These are phyloP conservation scores for Venturia oleaginea DNA, from an alignment of 2,329 filamentous ascomycete genomes.

Conservation along the genomic window DNA sequence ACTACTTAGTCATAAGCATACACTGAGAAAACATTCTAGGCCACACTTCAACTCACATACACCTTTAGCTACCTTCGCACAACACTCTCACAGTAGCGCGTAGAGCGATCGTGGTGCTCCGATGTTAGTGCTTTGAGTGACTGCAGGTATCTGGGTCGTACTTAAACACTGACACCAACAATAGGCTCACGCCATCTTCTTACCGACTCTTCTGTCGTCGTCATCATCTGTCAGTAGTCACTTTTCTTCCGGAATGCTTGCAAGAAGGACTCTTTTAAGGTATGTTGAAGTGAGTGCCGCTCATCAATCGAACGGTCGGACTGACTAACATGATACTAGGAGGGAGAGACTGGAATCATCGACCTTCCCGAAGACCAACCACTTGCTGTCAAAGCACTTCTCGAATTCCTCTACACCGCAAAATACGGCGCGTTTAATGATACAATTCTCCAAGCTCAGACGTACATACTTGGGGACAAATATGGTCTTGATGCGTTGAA, in stretches of 20 bases:
- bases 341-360: not conserved
- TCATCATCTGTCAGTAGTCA: not conserved
- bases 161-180: too few relatives aligned
- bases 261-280: constrained; percentile 5
- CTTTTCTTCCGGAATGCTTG: not conserved
- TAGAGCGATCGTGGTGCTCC: too few relatives aligned
- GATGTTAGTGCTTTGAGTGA: too few relatives aligned
- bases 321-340: not conserved
- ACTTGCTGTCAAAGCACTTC: not conserved
- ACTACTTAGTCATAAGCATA: too few relatives aligned
- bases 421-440: not conserved
- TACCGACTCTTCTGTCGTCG: too few relatives aligned
- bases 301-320: not conserved
- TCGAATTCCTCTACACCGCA: not conserved
- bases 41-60: too few relatives aligned
- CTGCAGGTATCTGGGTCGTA: too few relatives aligned
- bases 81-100: too few relatives aligned
- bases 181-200: too few relatives aligned
- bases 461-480: not conserved
- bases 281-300: not conserved
- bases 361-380: not conserved
- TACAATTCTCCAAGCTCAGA: not conserved
- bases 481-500: not conserved
- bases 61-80: too few relatives aligned
- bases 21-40: too few relatives aligned